Conservation (phyloP, 371 early-diverging fungal genomes). For the Lichtheimia ornata region DNA sequence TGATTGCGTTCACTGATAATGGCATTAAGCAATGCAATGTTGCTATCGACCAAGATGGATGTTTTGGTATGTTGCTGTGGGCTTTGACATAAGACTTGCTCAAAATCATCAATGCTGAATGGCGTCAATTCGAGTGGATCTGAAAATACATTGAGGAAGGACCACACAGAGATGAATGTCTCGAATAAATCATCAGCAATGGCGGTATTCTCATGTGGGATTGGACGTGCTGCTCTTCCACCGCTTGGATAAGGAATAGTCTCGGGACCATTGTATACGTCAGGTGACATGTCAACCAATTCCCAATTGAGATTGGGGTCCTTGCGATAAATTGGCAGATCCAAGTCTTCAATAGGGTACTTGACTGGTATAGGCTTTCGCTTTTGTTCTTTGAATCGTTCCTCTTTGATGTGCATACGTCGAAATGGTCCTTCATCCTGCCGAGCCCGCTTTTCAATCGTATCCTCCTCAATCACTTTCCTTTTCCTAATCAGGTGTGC, state of each 20-base stretch:
- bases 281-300: constrained; percentile 43
- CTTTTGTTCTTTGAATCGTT: constrained; percentile 30
- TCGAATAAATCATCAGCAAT: constrained; percentile 36
- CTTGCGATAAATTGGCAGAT: constrained; percentile 54
- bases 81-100: constrained; percentile 30
- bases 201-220: constrained; percentile 23
- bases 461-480: constrained; percentile 32
- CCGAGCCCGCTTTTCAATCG: constrained; percentile 40
- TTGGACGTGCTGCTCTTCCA: constrained; percentile 37
- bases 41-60: constrained; percentile 36
- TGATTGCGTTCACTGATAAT: constrained; percentile 49
- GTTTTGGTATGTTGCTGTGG: constrained; percentile 22
- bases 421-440: constrained; percentile 40
- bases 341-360: constrained; percentile 66
- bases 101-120: constrained; percentile 49
- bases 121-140: constrained; percentile 37
- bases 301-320: constrained; percentile 48
- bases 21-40: constrained; percentile 38
- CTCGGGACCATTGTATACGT: constrained; percentile 15
- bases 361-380: constrained; percentile 51
- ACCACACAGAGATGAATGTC: constrained; percentile 34
- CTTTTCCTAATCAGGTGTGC: constrained; percentile 32
- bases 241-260: constrained; percentile 46
- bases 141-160: constrained; percentile 45
- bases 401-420: constrained; percentile 40